These are phyloP conservation scores for Blastocladiella emersonii DNA, from an alignment of 371 early-diverging fungal genomes.

Conservation along the genomic window DNA sequence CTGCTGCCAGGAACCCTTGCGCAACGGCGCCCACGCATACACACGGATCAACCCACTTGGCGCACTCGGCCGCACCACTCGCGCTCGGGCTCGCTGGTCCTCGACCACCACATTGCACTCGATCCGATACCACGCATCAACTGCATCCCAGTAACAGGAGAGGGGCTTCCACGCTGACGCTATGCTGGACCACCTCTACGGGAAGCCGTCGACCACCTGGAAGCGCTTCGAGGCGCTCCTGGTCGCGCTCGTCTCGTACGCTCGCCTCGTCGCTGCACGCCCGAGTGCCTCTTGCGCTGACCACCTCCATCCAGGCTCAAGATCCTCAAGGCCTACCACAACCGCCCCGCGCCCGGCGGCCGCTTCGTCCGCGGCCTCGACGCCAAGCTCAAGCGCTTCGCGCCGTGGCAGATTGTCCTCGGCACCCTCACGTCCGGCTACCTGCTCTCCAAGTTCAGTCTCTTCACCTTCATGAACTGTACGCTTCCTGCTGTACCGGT, in stretches of 20 bases:
- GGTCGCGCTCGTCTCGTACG: constrained; percentile 43
- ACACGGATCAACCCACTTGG: too few species aligned
- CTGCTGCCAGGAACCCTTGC: too few species aligned
- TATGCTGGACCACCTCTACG: constrained; percentile 67
- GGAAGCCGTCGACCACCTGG: constrained; percentile 80
- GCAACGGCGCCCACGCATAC: too few species aligned
- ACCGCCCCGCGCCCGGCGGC: background rate
- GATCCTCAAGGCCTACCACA: constrained; percentile 1
- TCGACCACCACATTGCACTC: too few species aligned
- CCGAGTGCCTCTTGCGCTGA: constrained; percentile 12
- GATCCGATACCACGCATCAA: too few species aligned
- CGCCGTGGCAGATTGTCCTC: constrained; percentile 65
- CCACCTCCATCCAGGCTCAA: constrained; percentile 6
- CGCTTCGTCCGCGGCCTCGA: background rate
- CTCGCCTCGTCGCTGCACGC: constrained; percentile 7
- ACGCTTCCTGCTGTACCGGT: too few species aligned
- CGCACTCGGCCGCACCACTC: too few species aligned
- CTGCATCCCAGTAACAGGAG: too few species aligned
- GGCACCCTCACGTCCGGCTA: constrained; percentile 52
- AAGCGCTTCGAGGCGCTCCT: constrained; percentile 64
- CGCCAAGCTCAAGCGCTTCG: constrained; percentile 26
- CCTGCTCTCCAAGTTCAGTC: constrained; percentile 21
- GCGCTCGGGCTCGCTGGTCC: too few species aligned
- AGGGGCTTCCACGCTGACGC: background rate
- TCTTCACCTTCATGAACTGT: constrained; percentile 43